These are phyloP conservation scores for Cryptosporidium meleagridis DNA, from an alignment of 169 alveolate species.

Conservation along the genomic window DNA sequence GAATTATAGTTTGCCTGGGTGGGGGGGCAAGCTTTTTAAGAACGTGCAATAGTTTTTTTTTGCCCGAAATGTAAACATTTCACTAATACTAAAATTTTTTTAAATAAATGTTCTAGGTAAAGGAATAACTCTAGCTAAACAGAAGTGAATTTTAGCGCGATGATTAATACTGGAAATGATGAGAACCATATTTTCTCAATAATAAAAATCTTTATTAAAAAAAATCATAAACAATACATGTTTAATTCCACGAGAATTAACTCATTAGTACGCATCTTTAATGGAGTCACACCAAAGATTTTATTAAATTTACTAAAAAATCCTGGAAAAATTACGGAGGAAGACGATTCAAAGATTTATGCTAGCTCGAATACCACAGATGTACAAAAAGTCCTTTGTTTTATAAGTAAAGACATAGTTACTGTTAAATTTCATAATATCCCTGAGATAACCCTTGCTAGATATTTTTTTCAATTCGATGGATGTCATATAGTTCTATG, in stretches of 20 bases:
- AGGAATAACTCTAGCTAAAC: not conserved
- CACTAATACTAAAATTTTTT: not conserved
- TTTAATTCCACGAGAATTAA: not conserved
- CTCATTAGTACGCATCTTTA: not conserved
- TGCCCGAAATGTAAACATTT: not conserved
- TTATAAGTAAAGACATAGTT: constrained; percentile 9
- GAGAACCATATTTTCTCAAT: not conserved
- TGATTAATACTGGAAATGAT: not conserved
- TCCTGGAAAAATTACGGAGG: not conserved
- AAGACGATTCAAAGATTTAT: not conserved
- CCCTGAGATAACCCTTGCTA: not conserved
- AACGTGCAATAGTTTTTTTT: not conserved
- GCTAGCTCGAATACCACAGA: not conserved
- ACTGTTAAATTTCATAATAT: not conserved
- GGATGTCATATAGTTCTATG: not conserved
- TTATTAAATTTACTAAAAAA: not conserved
- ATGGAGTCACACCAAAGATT: not conserved
- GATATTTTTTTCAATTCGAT: constrained; percentile 12
- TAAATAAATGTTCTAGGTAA: not conserved
- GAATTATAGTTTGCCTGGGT: not conserved
- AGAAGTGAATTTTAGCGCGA: not conserved
- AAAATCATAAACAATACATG: not conserved
- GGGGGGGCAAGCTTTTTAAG: not conserved
- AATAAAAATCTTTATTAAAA: not conserved
- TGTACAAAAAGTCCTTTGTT: not conserved